Percentiles rank a stretch among this genome's conserved stretches.
phyloP scores from a whole-genome alignment of 441 rosid genomes.

The Isatis lusitanica region DNA sequence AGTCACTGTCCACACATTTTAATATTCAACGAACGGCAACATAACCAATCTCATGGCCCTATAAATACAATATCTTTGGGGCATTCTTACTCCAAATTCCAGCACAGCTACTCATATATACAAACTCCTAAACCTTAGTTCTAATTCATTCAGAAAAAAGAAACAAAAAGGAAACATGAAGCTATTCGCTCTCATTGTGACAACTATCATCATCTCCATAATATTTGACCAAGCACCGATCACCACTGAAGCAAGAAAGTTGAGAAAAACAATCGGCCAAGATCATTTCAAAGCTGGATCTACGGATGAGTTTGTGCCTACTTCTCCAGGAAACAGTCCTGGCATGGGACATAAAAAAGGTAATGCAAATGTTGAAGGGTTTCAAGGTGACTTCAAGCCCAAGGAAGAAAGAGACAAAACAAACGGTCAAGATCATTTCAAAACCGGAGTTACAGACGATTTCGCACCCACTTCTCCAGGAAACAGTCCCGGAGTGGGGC shows the following conservation, averaged over 20 bases:
- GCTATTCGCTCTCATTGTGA: constrained; percentile 12
- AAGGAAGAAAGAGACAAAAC: constrained; percentile 48
- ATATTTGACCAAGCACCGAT: constrained; percentile 19
- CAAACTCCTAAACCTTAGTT: constrained; percentile 3
- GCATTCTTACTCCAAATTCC: constrained; percentile 22
- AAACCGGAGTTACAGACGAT: neutral
- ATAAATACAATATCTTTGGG: constrained; percentile 22
- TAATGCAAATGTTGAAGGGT: constrained; percentile 1
- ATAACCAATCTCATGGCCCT: constrained; percentile 17
- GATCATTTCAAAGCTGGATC: constrained; percentile 16
- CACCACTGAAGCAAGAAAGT: constrained; percentile 23
- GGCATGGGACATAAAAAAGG: constrained; percentile 17
- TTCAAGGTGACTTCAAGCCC: constrained; percentile 14
- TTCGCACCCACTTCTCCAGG: constrained; percentile 23
- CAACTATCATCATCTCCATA: constrained; percentile 12
- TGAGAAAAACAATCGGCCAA: constrained; percentile 10
- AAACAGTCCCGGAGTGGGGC: constrained; percentile 20
- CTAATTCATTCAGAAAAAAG: neutral
- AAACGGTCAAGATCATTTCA: constrained; percentile 2
- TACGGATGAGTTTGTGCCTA: constrained; percentile 3
- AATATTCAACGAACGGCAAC: constrained; percentile 21
- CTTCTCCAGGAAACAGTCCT: constrained; percentile 28
- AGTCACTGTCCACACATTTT: neutral
- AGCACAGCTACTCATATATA: constrained; percentile 22
- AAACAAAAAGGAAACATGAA: constrained; percentile 10